Evolutionary conservation across 257 asterid species (phyloP).

Genomic region (Nicotiana tomentosiformis): DNA sequence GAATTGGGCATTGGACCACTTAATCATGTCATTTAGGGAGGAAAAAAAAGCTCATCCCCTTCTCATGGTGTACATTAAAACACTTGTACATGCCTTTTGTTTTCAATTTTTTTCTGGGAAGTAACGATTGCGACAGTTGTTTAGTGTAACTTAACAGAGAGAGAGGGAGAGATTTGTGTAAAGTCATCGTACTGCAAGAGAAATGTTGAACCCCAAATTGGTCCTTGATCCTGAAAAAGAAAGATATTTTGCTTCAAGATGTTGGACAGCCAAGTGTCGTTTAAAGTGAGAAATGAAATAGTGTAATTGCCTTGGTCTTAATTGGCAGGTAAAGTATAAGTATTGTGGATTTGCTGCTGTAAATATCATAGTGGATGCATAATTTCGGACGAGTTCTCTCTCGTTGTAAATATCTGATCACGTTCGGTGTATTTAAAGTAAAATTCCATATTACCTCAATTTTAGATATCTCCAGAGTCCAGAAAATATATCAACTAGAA

Average conservation of each 20-base stretch:
- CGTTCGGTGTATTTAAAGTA: background rate
- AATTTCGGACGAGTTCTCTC: too few species aligned
- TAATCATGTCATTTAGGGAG: conserved; percentile 22
- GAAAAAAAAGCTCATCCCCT: background rate
- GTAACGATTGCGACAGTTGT: background rate
- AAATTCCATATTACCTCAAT: background rate
- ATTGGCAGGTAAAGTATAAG: background rate
- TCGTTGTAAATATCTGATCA: too few species aligned
- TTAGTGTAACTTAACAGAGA: background rate
- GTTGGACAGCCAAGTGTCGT: background rate
- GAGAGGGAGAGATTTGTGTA: background rate
- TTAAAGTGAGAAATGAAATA: background rate
- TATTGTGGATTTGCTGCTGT: background rate
- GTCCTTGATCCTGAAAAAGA: background rate
- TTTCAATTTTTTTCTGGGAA: background rate
- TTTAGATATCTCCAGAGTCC: background rate
- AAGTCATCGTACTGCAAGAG: background rate
- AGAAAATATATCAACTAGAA: too few species aligned
- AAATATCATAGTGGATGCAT: too few species aligned
- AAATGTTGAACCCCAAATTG: background rate
- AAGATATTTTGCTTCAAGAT: background rate
- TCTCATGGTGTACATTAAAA: background rate
- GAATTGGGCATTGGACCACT: conserved; percentile 39
- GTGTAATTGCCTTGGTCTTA: background rate
- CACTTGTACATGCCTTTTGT: background rate